Conservation (phyloP, 257 asterid genomes). For the Ligustrum vulgare region DNA sequence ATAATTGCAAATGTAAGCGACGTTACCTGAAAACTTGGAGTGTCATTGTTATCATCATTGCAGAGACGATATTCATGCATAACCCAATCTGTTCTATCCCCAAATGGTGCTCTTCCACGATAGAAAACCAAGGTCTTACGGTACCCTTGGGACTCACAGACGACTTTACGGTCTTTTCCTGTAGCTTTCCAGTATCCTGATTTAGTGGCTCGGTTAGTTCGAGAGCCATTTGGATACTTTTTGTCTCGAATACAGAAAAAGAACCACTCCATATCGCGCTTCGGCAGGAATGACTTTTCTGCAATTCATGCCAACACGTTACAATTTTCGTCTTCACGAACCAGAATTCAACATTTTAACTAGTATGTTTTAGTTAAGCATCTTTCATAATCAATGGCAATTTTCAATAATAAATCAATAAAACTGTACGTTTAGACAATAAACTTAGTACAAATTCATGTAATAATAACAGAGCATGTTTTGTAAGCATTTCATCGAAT, state of each 20-base stretch:
- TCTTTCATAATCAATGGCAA: background rate
- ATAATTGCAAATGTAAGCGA: background rate
- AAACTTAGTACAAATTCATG: background rate
- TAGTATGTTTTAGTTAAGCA: background rate
- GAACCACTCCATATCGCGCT: slow-evolving; percentile 56
- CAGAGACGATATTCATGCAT: slow-evolving; percentile 59
- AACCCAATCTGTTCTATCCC: slow-evolving; percentile 54
- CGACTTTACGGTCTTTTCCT: slow-evolving; percentile 48
- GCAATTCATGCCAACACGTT: slow-evolving; percentile 21
- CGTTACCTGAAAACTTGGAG: slow-evolving; percentile 40
- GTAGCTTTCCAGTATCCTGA: slow-evolving; percentile 64
- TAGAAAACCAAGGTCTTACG: slow-evolving; percentile 54
- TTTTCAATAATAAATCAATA: background rate
- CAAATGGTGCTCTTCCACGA: slow-evolving; percentile 51
- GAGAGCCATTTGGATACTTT: slow-evolving; percentile 53
- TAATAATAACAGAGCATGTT: background rate
- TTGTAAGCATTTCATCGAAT: background rate
- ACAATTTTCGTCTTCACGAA: background rate
- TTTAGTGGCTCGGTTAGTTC: slow-evolving; percentile 54
- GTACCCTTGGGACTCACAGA: slow-evolving; percentile 40
- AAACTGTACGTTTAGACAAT: background rate
- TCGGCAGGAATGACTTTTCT: slow-evolving; percentile 56
- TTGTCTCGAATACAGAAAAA: slow-evolving; percentile 53
- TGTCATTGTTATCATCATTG: slow-evolving; percentile 41
- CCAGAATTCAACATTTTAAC: background rate